Evolutionary conservation across 805 yeast species (phyloP), one percentile per base, ranked within the genome.

Genomic region (Candida odintsovae): DNA sequence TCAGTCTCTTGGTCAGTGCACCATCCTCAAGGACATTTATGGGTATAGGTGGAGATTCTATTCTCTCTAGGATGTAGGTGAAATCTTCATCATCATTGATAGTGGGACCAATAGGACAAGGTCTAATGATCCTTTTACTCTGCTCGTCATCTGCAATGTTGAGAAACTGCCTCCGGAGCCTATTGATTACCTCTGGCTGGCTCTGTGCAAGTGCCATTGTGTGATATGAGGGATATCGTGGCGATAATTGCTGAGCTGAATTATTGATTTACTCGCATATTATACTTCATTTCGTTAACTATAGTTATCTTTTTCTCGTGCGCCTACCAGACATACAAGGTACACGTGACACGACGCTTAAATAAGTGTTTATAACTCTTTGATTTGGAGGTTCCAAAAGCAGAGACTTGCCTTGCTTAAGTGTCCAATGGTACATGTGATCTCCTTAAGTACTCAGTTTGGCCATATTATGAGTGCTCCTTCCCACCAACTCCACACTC

Each of bases 11-110:
- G n/a, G 40, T 18, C 18, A 53, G 42, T 20, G 50, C 55, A 1
- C 44, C 38, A 33, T 56, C 60, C 41, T 57, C 62, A 20, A 54
- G 41, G 1, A 56, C 58, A 21, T 62, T 62, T 9, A 59, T 44
- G 1, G 65, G 65, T n/a, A 63, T 60, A 3, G 66, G 66, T 0
- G 66, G 66, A 10, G 56, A 50, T 29, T 61, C 64, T 3, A 53
- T 31, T n/a, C 52, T 40, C 1, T 49, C 21, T 6, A 60, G 38
- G 25, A 54, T 41, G 38, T 44, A 50, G 10, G 37, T 8, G 16
- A 22, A 19, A 9, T 28, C 47, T 15, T 41, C 48, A 16, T 41
- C 43, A 22, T 36, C 33, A 20, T 33, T 16, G 11, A 16, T 33
- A 7, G 20, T 33, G 20, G 18, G 36, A 26, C 25, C 38, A 13